These are phyloP conservation scores for Piedraia hortae DNA, from an alignment of 2,329 filamentous ascomycete species.

Conservation along the genomic window DNA sequence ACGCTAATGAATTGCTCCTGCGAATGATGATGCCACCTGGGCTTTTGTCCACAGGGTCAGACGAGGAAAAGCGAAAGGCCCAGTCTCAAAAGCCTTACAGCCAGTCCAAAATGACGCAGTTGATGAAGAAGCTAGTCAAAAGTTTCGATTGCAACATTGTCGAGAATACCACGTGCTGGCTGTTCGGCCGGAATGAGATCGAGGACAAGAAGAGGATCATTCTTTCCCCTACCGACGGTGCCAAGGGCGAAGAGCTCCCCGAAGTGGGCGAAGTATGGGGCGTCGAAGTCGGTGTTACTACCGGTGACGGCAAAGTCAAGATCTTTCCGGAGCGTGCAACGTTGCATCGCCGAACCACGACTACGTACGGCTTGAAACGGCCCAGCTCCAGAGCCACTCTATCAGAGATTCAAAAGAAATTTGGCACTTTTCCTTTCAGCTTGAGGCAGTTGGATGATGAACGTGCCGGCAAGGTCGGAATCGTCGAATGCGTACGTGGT, in stretches of 20 bases:
- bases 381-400: slow-evolving; percentile 77
- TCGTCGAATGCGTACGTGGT: slow-evolving; percentile 83
- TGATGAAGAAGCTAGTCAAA: slow-evolving; percentile 80
- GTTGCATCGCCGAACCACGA: slow-evolving; percentile 72
- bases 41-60: slow-evolving; percentile 50
- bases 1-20: slow-evolving; percentile 82
- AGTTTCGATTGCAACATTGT: slow-evolving; percentile 76
- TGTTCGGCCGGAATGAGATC: slow-evolving; percentile 91
- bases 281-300: slow-evolving; percentile 78
- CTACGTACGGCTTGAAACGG: slow-evolving; percentile 80
- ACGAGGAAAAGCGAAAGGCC: slow-evolving; percentile 64
- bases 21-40: slow-evolving; percentile 81
- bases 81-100: slow-evolving; percentile 54
- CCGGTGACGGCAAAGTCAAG: slow-evolving; percentile 89
- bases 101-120: slow-evolving; percentile 59
- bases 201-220: slow-evolving; percentile 98
- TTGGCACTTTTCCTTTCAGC: slow-evolving; percentile 92
- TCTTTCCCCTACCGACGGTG: slow-evolving; percentile 55
- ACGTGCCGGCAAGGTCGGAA: slow-evolving; percentile 78
- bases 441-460: slow-evolving; percentile 91
- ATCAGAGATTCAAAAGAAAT: slow-evolving; percentile 90
- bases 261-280: slow-evolving; percentile 91
- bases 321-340: slow-evolving; percentile 64
- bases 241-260: slow-evolving; percentile 70
- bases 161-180: slow-evolving; percentile 94